Evolutionary conservation across 73 alveolate genomes (phyloP).

Genomic region (Urostyla sp.): DNA sequence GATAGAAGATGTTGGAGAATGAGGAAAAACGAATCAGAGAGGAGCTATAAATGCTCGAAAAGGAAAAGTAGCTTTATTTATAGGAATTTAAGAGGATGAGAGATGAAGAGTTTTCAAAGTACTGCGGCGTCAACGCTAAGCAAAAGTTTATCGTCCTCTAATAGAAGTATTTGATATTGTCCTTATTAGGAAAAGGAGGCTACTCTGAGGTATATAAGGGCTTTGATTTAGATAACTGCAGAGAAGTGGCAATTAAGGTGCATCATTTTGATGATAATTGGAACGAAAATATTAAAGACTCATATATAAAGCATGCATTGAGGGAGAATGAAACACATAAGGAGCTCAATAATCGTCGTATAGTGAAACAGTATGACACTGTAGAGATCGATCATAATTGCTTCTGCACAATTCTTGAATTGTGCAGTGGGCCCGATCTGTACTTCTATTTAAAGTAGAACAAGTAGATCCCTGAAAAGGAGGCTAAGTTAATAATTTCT

Average conservation of each 20-base stretch:
- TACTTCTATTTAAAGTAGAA: slow-evolving; percentile 88
- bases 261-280: slow-evolving; percentile 95
- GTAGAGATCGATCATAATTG: slow-evolving; percentile 96
- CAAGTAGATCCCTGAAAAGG: slow-evolving; percentile 93
- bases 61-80: slow-evolving; percentile 78
- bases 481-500: slow-evolving; percentile 94
- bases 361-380: slow-evolving; percentile 96
- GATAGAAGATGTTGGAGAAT: slow-evolving; percentile 74
- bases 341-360: slow-evolving; percentile 89
- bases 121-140: slow-evolving; percentile 73
- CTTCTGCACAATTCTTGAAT: slow-evolving; percentile 96
- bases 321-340: slow-evolving; percentile 97
- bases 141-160: slow-evolving; percentile 85
- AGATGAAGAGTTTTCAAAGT: slow-evolving; percentile 81
- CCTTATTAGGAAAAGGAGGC: slow-evolving; percentile 98
- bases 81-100: slow-evolving; percentile 82
- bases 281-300: slow-evolving; percentile 93
- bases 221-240: slow-evolving; percentile 92
- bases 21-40: slow-evolving; percentile 83
- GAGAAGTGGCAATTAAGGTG: slow-evolving; percentile 93
- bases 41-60: slow-evolving; percentile 74
- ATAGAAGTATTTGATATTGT: slow-evolving; percentile 83
- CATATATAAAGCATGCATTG: slow-evolving; percentile 97
- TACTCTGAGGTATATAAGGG: slow-evolving; percentile 98
- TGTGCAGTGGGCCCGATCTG: slow-evolving; percentile 98